A percentile compares a stretch with the other conserved stretches of the same genome.
These are phyloP conservation scores for Lentinula novae-zelandiae DNA, from an alignment of 1,284 basidiomycete genomes.

Conservation along the genomic window DNA sequence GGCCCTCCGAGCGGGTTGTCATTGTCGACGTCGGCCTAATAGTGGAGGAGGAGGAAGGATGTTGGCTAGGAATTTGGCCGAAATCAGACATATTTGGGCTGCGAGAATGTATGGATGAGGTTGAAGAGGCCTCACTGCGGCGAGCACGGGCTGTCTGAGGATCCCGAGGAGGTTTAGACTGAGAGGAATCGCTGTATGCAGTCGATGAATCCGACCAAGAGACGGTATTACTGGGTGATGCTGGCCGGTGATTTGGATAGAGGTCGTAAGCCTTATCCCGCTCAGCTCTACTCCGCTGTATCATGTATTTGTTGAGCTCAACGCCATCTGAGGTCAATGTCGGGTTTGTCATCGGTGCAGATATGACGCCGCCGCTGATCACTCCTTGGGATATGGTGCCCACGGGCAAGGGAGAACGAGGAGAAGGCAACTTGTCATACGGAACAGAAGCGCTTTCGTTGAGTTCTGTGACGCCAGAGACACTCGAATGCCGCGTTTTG, in stretches of 20 bases:
- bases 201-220: slow-evolving; percentile 56
- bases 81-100: slow-evolving; percentile 46
- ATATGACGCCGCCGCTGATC: slow-evolving; percentile 47
- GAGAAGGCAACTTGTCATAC: slow-evolving; percentile 64
- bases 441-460: slow-evolving; percentile 59
- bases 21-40: slow-evolving; percentile 49
- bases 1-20: slow-evolving; percentile 41
- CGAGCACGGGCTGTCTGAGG: slow-evolving; percentile 37
- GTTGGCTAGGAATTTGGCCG: slow-evolving; percentile 31
- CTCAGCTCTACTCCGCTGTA: slow-evolving; percentile 46
- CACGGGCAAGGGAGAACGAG: slow-evolving; percentile 57
- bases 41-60: slow-evolving; percentile 33
- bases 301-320: slow-evolving; percentile 57
- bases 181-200: slow-evolving; percentile 45
- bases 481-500: slow-evolving; percentile 41
- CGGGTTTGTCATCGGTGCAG: slow-evolving; percentile 77
- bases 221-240: slow-evolving; percentile 48
- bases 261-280: slow-evolving; percentile 48
- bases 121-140: slow-evolving; percentile 49
- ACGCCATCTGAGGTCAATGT: slow-evolving; percentile 65
- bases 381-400: slow-evolving; percentile 54
- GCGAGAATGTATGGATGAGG: slow-evolving; percentile 34
- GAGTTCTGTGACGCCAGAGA: slow-evolving; percentile 38
- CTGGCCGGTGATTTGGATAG: slow-evolving; percentile 27
- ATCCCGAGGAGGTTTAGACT: slow-evolving; percentile 22